A percentile compares a stretch with the other conserved stretches of the same genome.
Evolutionary conservation across 2,329 filamentous ascomycete species (phyloP).

Genomic region (Diplocarpon rosae): DNA sequence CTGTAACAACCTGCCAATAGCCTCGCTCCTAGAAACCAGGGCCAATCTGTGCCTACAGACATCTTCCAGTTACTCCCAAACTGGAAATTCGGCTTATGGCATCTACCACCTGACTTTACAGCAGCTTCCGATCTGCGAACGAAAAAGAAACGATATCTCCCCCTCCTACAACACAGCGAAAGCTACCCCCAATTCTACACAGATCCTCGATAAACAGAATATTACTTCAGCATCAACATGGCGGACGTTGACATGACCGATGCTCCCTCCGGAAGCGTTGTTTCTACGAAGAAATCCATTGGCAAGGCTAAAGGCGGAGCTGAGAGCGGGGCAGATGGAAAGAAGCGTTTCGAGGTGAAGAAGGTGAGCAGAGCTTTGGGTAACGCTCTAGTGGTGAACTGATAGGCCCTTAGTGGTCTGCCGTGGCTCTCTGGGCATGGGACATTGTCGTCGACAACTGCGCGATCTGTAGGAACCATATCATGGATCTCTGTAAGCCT

Average conservation of each 20-base stretch:
- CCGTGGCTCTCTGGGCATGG: conserved; percentile 97
- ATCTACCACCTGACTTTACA: too few species aligned
- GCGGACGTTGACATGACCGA: conserved; percentile 97
- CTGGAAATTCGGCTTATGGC: too few species aligned
- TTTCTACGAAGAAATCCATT: conserved; percentile 42
- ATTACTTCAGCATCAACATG: conserved; percentile 43
- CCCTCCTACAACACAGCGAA: not conserved
- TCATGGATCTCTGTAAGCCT: conserved; percentile 92
- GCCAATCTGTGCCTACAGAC: too few species aligned
- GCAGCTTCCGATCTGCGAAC: too few species aligned
- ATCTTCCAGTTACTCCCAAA: too few species aligned
- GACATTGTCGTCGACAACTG: conserved; percentile 99
- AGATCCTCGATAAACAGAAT: not conserved
- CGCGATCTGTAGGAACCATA: conserved; percentile 97
- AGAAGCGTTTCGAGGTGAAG: conserved; percentile 98
- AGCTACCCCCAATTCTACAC: not conserved
- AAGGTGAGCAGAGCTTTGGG: conserved; percentile 53
- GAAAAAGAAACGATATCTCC: not conserved
- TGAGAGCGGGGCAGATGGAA: conserved; percentile 50
- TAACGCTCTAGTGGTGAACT: not conserved
- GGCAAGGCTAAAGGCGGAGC: conserved; percentile 37
- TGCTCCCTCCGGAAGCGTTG: conserved; percentile 46
- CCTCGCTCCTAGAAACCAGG: too few species aligned
- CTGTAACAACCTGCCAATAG: too few species aligned
- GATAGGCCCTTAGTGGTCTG: conserved; percentile 67